These are phyloP conservation scores for Triadica sebifera DNA, from an alignment of 345 rosid species.

Conservation along the genomic window DNA sequence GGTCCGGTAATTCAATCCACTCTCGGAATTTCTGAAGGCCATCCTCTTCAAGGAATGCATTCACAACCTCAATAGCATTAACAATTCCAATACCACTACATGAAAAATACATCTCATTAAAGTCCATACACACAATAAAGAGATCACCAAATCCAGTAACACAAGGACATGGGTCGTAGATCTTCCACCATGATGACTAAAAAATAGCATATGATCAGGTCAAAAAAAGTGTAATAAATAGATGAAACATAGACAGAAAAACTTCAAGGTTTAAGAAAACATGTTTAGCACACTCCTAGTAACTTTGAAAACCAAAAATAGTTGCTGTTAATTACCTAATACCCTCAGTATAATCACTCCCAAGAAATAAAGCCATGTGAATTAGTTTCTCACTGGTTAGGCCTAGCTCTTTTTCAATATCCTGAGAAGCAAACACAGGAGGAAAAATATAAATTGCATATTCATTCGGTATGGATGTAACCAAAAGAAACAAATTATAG, in stretches of 20 bases:
- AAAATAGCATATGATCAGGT: background rate
- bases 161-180: background rate
- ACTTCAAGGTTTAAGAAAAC: background rate
- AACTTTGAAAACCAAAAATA: background rate
- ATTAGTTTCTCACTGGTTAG: slow-evolving; percentile 74
- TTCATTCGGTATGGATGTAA: background rate
- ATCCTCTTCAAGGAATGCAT: slow-evolving; percentile 89
- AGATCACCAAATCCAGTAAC: slow-evolving; percentile 12
- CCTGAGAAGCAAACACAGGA: slow-evolving; percentile 38
- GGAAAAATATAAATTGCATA: background rate
- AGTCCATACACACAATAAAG: slow-evolving; percentile 14
- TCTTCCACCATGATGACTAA: background rate
- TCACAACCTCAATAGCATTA: slow-evolving; percentile 90
- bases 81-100: slow-evolving; percentile 98
- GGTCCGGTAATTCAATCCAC: slow-evolving; percentile 99
- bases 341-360: slow-evolving; percentile 99
- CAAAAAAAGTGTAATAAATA: background rate
- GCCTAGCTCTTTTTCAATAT: slow-evolving; percentile 89
- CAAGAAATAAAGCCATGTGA: slow-evolving; percentile 91
- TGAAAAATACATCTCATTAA: slow-evolving; percentile 19
- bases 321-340: slow-evolving; percentile 51
- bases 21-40: slow-evolving; percentile 84
- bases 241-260: background rate
- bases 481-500: slow-evolving; percentile 5
- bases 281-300: background rate